These are phyloP conservation scores for Sphaerostilbella broomeana DNA, from an alignment of 2,329 filamentous ascomycete species.

Conservation along the genomic window DNA sequence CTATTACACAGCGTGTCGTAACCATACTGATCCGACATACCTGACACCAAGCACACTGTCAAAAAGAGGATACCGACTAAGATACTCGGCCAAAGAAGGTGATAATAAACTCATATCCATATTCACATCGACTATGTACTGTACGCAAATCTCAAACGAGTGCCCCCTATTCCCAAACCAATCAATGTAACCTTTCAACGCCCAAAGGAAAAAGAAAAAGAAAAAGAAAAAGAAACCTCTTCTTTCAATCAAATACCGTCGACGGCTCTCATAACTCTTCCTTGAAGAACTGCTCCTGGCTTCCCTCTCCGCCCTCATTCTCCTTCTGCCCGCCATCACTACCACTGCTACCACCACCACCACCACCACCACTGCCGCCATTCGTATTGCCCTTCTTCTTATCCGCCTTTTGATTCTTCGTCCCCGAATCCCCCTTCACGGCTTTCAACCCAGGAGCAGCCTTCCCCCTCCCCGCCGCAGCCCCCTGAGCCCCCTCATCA, in stretches of 20 bases:
- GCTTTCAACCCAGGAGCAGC: slow-evolving; percentile 2
- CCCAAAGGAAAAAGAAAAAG: not conserved
- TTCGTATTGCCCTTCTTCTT: not conserved
- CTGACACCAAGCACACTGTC: too few species aligned
- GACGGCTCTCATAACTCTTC: slow-evolving; percentile 5
- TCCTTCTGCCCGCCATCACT: not conserved
- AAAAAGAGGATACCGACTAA: too few species aligned
- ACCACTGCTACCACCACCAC: not conserved
- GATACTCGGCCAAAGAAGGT: too few species aligned
- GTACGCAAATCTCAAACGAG: too few species aligned
- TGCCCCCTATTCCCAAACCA: too few species aligned
- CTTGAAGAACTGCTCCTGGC: slow-evolving; percentile 8
- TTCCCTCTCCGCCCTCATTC: slow-evolving; percentile 3
- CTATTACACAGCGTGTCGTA: too few species aligned
- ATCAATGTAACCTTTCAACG: slow-evolving; percentile 2
- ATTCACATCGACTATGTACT: too few species aligned
- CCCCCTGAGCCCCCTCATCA: slow-evolving; percentile 7
- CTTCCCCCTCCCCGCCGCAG: slow-evolving; percentile 1
- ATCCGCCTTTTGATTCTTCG: not conserved
- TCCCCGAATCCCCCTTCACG: not conserved
- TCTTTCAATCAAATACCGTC: too few species aligned
- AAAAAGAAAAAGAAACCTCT: too few species aligned
- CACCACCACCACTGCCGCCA: not conserved
- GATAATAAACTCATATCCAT: too few species aligned
- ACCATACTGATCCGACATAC: too few species aligned